Evolutionary conservation across 306 rosid genomes (phyloP), one percentile per base, ranked within the genome.

Genomic region (Herpetospermum pedunculosum): DNA sequence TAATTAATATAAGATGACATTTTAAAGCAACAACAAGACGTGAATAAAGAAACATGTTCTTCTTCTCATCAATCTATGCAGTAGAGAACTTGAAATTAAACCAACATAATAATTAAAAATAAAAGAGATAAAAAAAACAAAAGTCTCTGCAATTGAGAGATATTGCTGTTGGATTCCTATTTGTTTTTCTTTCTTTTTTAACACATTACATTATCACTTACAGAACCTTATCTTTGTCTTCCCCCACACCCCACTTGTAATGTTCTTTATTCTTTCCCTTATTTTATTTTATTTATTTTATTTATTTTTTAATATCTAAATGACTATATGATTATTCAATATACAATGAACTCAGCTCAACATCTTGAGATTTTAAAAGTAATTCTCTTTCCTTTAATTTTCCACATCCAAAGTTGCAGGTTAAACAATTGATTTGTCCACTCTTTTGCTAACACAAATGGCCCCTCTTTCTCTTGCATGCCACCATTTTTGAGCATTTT

Each of bases 231-330:
- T 68, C 73, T 68, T 43, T 65, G 25, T 43, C 54, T 43, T 68
- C 73, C 73, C 72, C 54, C 73, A 67, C 35, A 13, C 35, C 73
- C 73, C 73, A 68, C 37, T 68, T 68, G 54, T 68, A 7, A 43
- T 43, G 73, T 68, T 68, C 10, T 38, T 67, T 41, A 4, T 1
- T n/a, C n/a, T n/a, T n/a, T n/a, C n/a, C n/a, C n/a, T n/a, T n/a
- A n/a, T n/a, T n/a, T n/a, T n/a, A n/a, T n/a, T n/a, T n/a, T n/a
- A n/a, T n/a, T n/a, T n/a, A n/a, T n/a, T n/a, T n/a, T n/a, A n/a
- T n/a, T n/a, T n/a, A n/a, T n/a, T n/a, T n/a, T 26, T 58, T 26
- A 58, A 11, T 58, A 30, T 30, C 34, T 28, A 19, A 29, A 9
- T 41, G 72, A 16, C 11, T 21, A 41, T 11, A 38, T 68, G 54